Conservation (phyloP, 345 rosid species). For the Odontarrhena argentea region DNA sequence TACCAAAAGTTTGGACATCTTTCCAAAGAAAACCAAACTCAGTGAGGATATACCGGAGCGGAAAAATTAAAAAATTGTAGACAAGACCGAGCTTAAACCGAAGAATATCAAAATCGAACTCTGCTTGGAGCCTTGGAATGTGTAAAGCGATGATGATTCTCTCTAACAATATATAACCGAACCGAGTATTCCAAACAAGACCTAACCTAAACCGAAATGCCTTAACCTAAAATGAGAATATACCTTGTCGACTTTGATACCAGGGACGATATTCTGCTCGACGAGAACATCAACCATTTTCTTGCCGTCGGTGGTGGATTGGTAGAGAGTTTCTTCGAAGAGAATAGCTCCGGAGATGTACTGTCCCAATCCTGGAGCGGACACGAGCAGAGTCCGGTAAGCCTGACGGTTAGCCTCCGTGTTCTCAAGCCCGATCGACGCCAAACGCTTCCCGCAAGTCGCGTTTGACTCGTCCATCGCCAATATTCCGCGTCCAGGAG, state of each 20-base stretch:
- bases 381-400: constrained; percentile 81
- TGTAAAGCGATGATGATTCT: too few relatives aligned
- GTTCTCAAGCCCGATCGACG: constrained; percentile 90
- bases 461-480: constrained; percentile 99
- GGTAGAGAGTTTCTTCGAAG: constrained; percentile 96
- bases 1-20: too few relatives aligned
- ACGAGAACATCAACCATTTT: constrained; percentile 90
- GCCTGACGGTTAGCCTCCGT: constrained; percentile 97
- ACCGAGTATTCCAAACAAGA: too few relatives aligned
- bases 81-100: constrained; percentile 38
- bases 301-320: constrained; percentile 77
- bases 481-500: constrained; percentile 92
- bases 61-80: constrained; percentile 12
- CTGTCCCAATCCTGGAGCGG: constrained; percentile 77
- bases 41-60: too few relatives aligned
- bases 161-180: too few relatives aligned
- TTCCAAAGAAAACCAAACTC: too few relatives aligned
- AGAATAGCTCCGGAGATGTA: constrained; percentile 92
- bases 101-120: constrained; percentile 39
- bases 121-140: too few relatives aligned
- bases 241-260: constrained; percentile 98
- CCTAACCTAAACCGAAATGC: constrained; percentile 47
- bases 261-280: constrained; percentile 89
- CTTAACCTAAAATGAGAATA: constrained; percentile 60
- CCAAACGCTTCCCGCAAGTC: constrained; percentile 93